Evolutionary conservation across 1,284 basidiomycete genomes (phyloP).

Genomic region (Trichosporon coremiiforme): DNA sequence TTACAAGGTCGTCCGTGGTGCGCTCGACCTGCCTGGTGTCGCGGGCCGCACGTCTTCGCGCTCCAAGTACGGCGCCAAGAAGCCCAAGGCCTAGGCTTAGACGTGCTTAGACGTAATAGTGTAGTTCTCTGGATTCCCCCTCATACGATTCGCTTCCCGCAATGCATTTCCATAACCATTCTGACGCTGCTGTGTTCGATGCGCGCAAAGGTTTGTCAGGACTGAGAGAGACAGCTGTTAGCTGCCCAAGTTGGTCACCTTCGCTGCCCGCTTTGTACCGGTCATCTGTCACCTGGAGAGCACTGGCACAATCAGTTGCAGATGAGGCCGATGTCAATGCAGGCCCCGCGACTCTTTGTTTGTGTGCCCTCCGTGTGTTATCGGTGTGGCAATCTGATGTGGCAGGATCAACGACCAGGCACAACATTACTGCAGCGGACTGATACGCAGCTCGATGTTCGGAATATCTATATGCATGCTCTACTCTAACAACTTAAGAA

Average conservation of each 20-base stretch:
- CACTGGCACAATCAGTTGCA: too few relatives aligned
- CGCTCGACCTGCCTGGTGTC: slow-evolving; percentile 88
- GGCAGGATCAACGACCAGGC: neutral
- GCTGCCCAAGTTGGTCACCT: too few relatives aligned
- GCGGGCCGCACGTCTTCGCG: slow-evolving; percentile 77
- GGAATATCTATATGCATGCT: slow-evolving; percentile 27
- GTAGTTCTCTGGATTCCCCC: slow-evolving; percentile 7
- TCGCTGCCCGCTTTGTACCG: too few relatives aligned
- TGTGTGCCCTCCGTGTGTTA: too few relatives aligned
- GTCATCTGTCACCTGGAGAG: too few relatives aligned
- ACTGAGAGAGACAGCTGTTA: too few relatives aligned
- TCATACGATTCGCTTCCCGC: slow-evolving; percentile 3
- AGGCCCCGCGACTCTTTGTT: too few relatives aligned
- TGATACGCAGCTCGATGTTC: neutral
- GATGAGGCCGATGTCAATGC: too few relatives aligned
- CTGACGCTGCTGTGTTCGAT: neutral
- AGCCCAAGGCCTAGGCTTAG: slow-evolving; percentile 14
- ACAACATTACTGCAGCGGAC: too few relatives aligned
- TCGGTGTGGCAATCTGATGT: neutral
- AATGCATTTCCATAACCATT: slow-evolving; percentile 17
- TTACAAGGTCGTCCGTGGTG: slow-evolving; percentile 93
- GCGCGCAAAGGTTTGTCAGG: too few relatives aligned
- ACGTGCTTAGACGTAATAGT: neutral
- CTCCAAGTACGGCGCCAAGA: slow-evolving; percentile 77
- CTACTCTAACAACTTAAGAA: slow-evolving; percentile 27